Evolutionary conservation across 2,329 filamentous ascomycete species (phyloP), one percentile per base, ranked within the genome.

Genomic region (Graphilbum sp.): DNA sequence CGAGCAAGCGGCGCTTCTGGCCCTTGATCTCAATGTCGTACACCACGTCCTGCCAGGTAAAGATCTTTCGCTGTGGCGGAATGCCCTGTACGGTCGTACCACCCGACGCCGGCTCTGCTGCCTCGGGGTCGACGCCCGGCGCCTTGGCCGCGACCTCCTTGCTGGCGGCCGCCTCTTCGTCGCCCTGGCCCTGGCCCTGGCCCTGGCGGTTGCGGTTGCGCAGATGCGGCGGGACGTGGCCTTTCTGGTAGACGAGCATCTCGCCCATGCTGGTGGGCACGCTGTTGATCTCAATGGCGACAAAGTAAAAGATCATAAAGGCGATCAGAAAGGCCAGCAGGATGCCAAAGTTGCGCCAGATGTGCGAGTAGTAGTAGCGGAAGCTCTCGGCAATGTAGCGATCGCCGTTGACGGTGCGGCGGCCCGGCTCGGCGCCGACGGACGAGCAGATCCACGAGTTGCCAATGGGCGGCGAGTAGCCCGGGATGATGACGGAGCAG

Each of bases 21-120:
- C 66, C 65, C 63, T 92, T 92, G 59, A 93, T 86, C 55, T 82
- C 78, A 54, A 76, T 63, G 42, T 75, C 67, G 49, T 71, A 94
- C 58, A 79, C 86, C 2, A 93, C 78, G 48, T 88, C 69, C 46
- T 77, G 70, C 85, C 85, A 93, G 50, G 85, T 81, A 64, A 92
- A 92, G 43, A 87, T 74, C 16, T 82, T 80, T 4, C 73, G 84
- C 52, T 85, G 77, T 46, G 56, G 46, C 45, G 62, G 54, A 3
- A 70, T 52, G 18, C 35, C 35, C 5, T 32, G 35, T 5, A 37
- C 35, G 2, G 18, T 9, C 13, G 15, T 17, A 6, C 17, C 20
- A 3, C 4, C 20, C 9, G 11, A 13, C 20, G 21, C 19, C 15
- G 19, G 15, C 9, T n/a, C 38, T 11, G 12, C 24, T 3, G 18